A percentile compares a stretch with the other conserved stretches of the same genome.
These are phyloP conservation scores for Xylariaceae sp. DNA, from an alignment of 2,329 filamentous ascomycete species.

Conservation along the genomic window DNA sequence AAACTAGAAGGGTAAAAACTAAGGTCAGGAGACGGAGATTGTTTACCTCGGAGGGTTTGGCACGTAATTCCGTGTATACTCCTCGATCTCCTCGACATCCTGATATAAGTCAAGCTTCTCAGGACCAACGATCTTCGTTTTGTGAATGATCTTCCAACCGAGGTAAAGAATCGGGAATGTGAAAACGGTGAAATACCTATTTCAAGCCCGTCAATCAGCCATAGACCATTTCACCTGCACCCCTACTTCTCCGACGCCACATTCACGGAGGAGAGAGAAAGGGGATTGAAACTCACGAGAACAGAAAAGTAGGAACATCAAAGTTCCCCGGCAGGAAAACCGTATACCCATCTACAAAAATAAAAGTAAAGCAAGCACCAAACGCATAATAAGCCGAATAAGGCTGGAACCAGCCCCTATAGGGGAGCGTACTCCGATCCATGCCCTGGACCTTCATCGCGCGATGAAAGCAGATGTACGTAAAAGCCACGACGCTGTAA, in stretches of 20 bases:
- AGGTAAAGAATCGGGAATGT: constrained; percentile 66
- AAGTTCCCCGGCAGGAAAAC: constrained; percentile 69
- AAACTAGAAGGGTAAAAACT: neutral
- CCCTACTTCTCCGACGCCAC: no score
- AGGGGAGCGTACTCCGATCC: constrained; percentile 63
- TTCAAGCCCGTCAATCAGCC: constrained; percentile 1
- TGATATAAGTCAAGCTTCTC: constrained; percentile 60
- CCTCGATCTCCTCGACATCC: constrained; percentile 63
- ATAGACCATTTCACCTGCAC: no score
- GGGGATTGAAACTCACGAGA: constrained; percentile 48
- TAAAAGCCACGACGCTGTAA: constrained; percentile 64
- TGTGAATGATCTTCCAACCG: constrained; percentile 68
- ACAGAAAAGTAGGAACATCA: constrained; percentile 67
- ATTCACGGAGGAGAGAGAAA: neutral
- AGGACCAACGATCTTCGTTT: constrained; percentile 53
- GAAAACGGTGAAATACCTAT: constrained; percentile 68
- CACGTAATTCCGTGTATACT: constrained; percentile 61
- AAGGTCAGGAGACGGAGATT: neutral
- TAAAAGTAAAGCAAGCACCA: constrained; percentile 62
- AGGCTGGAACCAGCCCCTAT: constrained; percentile 65
- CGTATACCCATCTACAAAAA: constrained; percentile 70
- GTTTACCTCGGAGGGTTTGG: constrained; percentile 49
- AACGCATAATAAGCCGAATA: constrained; percentile 67
- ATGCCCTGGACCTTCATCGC: constrained; percentile 67
- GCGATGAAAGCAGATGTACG: constrained; percentile 68